phyloP scores from a whole-genome alignment of 169 alveolate species.

The Cardiosporidium cionae region DNA sequence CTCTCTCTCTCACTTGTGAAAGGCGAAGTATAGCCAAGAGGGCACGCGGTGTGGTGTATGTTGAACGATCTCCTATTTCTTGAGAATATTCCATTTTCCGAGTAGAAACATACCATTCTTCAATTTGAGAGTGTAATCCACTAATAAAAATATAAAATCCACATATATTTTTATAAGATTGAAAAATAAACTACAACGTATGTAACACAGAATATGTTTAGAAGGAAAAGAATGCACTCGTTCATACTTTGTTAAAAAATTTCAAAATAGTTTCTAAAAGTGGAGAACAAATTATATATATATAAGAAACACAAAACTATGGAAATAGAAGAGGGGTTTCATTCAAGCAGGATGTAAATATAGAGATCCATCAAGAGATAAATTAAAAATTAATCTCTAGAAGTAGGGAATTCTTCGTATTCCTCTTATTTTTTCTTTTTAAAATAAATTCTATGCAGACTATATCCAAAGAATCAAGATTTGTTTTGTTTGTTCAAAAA shows the following conservation, averaged over 20 bases:
- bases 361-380: too few species aligned
- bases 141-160: neutral
- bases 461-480: too few species aligned
- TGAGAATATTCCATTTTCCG: slow-evolving; percentile 20
- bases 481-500: too few species aligned
- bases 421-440: too few species aligned
- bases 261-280: neutral
- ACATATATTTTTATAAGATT: neutral
- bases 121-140: neutral
- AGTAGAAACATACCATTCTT: slow-evolving; percentile 12
- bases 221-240: neutral
- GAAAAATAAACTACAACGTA: neutral
- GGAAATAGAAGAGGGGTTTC: too few species aligned
- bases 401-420: too few species aligned
- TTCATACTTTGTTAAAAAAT: neutral
- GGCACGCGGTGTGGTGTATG: slow-evolving; percentile 20
- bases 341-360: too few species aligned
- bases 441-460: too few species aligned
- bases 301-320: too few species aligned
- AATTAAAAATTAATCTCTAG: too few species aligned
- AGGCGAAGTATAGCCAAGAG: slow-evolving; percentile 8
- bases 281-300: neutral
- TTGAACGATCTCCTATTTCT: slow-evolving; percentile 10
- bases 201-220: neutral
- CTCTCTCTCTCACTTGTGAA: slow-evolving; percentile 4